Evolutionary conservation across 192 early-diverging fungal species (phyloP).

Genomic region (Neocallimastix lanati): DNA sequence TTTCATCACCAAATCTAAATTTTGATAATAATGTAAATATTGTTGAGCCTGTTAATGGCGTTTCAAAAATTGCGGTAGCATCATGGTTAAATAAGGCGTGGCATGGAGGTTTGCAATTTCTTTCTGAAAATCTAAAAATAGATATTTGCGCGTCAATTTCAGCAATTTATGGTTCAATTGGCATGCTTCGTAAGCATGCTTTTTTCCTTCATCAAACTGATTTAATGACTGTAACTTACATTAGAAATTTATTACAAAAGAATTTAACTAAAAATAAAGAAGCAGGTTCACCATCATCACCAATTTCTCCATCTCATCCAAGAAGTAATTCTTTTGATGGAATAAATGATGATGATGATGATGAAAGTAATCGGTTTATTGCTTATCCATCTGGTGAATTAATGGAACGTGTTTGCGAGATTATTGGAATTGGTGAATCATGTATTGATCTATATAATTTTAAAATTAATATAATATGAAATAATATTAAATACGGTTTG

Average conservation of each 20-base stretch:
- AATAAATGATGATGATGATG: slow-evolving; percentile 19
- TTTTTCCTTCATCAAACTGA: slow-evolving; percentile 49
- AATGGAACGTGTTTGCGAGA: slow-evolving; percentile 45
- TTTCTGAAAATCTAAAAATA: slow-evolving; percentile 39
- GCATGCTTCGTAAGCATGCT: slow-evolving; percentile 41
- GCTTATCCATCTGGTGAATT: slow-evolving; percentile 22
- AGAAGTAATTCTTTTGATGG: slow-evolving; percentile 4
- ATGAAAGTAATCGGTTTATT: neutral
- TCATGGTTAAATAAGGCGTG: slow-evolving; percentile 44
- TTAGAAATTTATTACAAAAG: neutral
- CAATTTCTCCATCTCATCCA: neutral
- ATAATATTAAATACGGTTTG: too few relatives aligned
- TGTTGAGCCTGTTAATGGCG: slow-evolving; percentile 16
- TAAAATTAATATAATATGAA: too few relatives aligned
- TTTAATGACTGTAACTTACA: slow-evolving; percentile 9
- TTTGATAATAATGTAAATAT: slow-evolving; percentile 7
- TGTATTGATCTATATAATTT: slow-evolving; percentile 1
- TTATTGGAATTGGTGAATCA: slow-evolving; percentile 43
- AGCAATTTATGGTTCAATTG: slow-evolving; percentile 33
- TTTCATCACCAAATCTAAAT: neutral
- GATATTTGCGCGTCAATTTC: slow-evolving; percentile 27
- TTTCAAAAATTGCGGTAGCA: slow-evolving; percentile 27
- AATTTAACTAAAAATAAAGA: slow-evolving; percentile 5
- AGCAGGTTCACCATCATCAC: slow-evolving; percentile 4
- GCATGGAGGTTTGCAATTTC: slow-evolving; percentile 25